These are phyloP conservation scores for Cryptococcus hybrid DNA, from an alignment of 1,284 basidiomycete species.

Conservation along the genomic window DNA sequence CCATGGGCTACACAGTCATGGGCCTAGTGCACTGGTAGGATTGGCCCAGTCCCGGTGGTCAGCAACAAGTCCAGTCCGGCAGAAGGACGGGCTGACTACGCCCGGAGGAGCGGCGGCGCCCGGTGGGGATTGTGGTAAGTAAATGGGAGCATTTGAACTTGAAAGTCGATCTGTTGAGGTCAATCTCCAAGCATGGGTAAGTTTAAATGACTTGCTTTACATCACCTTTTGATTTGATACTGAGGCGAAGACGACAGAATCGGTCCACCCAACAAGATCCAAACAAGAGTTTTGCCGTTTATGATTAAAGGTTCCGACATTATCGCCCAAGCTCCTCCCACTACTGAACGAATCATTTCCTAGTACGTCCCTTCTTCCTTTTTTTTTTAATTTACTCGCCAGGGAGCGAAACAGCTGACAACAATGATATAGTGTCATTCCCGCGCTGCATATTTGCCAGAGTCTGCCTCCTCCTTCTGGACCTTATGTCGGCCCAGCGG, in stretches of 20 bases:
- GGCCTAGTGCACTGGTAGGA: not conserved
- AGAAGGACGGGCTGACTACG: slow-evolving; percentile 5
- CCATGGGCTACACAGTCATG: not conserved
- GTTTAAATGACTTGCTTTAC: slow-evolving; percentile 4
- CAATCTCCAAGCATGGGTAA: slow-evolving; percentile 92
- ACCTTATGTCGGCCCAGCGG: slow-evolving; percentile 73
- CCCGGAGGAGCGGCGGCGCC: slow-evolving; percentile 58
- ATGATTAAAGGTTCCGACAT: slow-evolving; percentile 88
- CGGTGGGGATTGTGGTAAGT: slow-evolving; percentile 76
- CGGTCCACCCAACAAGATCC: slow-evolving; percentile 97
- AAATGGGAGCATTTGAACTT: slow-evolving; percentile 96
- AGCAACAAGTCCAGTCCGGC: not conserved
- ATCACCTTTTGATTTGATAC: not conserved
- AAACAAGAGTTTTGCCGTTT: slow-evolving; percentile 93
- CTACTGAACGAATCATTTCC: slow-evolving; percentile 95
- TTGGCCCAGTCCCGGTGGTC: slow-evolving; percentile 5
- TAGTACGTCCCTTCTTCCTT: slow-evolving; percentile 60
- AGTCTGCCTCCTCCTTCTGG: slow-evolving; percentile 56
- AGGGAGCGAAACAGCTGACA: not conserved
- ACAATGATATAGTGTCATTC: slow-evolving; percentile 81
- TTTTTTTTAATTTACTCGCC: not conserved
- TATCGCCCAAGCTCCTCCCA: slow-evolving; percentile 97
- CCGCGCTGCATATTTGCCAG: slow-evolving; percentile 82
- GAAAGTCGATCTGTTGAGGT: slow-evolving; percentile 80
- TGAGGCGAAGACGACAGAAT: no score